A percentile compares a stretch with the other conserved stretches of the same genome.
phyloP scores from a whole-genome alignment of 2,329 filamentous ascomycete genomes.

The Alternaria sp. region DNA sequence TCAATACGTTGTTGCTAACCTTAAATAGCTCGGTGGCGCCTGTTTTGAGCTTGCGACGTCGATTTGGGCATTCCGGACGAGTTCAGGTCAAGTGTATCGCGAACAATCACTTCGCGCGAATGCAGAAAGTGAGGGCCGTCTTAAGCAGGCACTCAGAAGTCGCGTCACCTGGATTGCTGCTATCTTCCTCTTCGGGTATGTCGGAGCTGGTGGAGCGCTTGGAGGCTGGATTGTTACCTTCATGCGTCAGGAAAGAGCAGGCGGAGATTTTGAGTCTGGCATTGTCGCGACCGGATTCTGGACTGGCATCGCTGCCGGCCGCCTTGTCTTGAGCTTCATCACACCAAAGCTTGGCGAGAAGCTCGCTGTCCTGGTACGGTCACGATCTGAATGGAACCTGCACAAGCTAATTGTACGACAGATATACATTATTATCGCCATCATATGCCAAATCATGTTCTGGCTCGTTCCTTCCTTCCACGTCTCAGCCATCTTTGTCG shows the following conservation, averaged over 20 bases:
- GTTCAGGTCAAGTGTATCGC: slow-evolving; percentile 63
- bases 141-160: slow-evolving; percentile 54
- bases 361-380: slow-evolving; percentile 49
- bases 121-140: slow-evolving; percentile 51
- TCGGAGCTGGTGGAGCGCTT: slow-evolving; percentile 75
- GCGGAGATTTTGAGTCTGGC: slow-evolving; percentile 71
- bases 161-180: slow-evolving; percentile 71
- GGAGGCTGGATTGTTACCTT: slow-evolving; percentile 83
- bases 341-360: slow-evolving; percentile 76
- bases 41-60: slow-evolving; percentile 62
- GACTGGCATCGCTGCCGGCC: slow-evolving; percentile 76
- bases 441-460: slow-evolving; percentile 71
- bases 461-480: slow-evolving; percentile 79
- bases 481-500: slow-evolving; percentile 71
- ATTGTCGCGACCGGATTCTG: slow-evolving; percentile 80
- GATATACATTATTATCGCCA: slow-evolving; percentile 66
- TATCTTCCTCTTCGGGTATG: slow-evolving; percentile 75
- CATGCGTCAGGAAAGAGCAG: slow-evolving; percentile 75
- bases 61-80: slow-evolving; percentile 65
- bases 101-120: slow-evolving; percentile 51
- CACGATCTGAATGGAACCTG: slow-evolving; percentile 42
- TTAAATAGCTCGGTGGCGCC: slow-evolving; percentile 50
- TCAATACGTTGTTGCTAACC: background rate
- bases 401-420: slow-evolving; percentile 37
- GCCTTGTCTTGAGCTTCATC: slow-evolving; percentile 74